Base-by-base conservation (phyloP, 768 basidiomycete genomes). In the Neoboletus brunneissimus region DNA sequence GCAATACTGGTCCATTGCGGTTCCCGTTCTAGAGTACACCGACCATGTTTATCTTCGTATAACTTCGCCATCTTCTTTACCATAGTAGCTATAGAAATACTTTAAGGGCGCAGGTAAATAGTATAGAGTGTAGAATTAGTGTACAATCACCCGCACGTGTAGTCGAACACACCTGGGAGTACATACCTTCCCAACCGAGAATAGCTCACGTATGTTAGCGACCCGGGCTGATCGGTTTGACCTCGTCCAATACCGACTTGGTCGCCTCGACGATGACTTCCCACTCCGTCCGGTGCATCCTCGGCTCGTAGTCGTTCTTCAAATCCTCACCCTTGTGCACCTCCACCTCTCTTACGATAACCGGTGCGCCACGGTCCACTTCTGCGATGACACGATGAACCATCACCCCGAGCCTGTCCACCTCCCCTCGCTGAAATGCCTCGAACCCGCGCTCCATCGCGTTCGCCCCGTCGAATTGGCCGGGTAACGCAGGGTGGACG, bases 391-490 rank as follows among this genome's bases (percentile, higher is more conserved):
- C 97, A 25, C 87, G 81, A 72, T 99, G 97, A 0, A 98, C 87
- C 96, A 98, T 98, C 1, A 83, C 86, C 0, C 97, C 95, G 0
- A 89, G 85, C 55, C 80, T 78, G 32, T 77, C 76, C 46, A 95
- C 87, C 68, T 95, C 88, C 0, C 92, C 91, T 53, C 77, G 81
- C 67, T 89, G 81, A 69, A 91, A 97, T 0, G 94, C 94, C 59
- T 92, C 91, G 67, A 84, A 94, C 4, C 95, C 93, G 12, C 96
- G 78, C 60, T 89, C 84, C 52, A 98, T 89, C 1, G 95, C 94
- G 64, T 91, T 82, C n/a, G 91, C 86, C 6, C 97, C 97, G 63
- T 97, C 94, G 64, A 99, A 99, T n/a, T 88, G 85, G 2, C 94
- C 94, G 0, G 96, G 96, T 2, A 99, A 76, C 5, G 97, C 97